phyloP scores from a whole-genome alignment of 2,329 filamentous ascomycete species.

The Epicoccum sorghinum region DNA sequence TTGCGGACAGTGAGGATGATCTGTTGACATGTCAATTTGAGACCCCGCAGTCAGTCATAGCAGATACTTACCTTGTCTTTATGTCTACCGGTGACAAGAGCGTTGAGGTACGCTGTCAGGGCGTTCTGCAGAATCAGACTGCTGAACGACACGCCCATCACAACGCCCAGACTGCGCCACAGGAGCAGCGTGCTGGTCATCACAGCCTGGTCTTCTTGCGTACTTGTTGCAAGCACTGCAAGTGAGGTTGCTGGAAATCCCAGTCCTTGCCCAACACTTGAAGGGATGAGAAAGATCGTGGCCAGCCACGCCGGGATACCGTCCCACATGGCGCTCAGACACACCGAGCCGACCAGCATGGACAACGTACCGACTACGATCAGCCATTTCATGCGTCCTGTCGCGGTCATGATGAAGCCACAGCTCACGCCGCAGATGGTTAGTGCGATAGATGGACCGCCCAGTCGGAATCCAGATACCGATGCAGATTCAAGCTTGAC shows the following conservation, averaged over 20 bases:
- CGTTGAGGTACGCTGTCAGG: slow-evolving; percentile 64
- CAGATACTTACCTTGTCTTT: slow-evolving; percentile 56
- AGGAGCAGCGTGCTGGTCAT: slow-evolving; percentile 71
- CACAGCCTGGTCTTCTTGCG: slow-evolving; percentile 53
- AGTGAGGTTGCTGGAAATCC: slow-evolving; percentile 51
- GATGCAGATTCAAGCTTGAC: slow-evolving; percentile 66
- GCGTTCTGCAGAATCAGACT: slow-evolving; percentile 77
- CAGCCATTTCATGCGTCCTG: slow-evolving; percentile 51
- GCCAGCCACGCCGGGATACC: slow-evolving; percentile 49
- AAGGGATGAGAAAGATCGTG: slow-evolving; percentile 49
- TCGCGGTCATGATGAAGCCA: slow-evolving; percentile 53
- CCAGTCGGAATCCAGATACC: slow-evolving; percentile 72
- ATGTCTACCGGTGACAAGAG: slow-evolving; percentile 63
- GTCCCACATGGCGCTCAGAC: slow-evolving; percentile 46
- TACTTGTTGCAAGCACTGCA: slow-evolving; percentile 50
- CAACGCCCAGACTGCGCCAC: slow-evolving; percentile 73
- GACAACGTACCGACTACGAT: slow-evolving; percentile 47
- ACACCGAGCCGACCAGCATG: slow-evolving; percentile 47
- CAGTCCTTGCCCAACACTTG: slow-evolving; percentile 51
- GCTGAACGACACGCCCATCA: slow-evolving; percentile 74
- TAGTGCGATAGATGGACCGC: slow-evolving; percentile 63
- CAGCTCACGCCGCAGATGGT: slow-evolving; percentile 50
- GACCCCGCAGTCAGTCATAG: background rate
- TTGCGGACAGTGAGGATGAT: slow-evolving; percentile 57
- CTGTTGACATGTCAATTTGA: slow-evolving; percentile 24